Conservation (phyloP, 1,139 yeast species). For the Yamadazyma triangularis region DNA sequence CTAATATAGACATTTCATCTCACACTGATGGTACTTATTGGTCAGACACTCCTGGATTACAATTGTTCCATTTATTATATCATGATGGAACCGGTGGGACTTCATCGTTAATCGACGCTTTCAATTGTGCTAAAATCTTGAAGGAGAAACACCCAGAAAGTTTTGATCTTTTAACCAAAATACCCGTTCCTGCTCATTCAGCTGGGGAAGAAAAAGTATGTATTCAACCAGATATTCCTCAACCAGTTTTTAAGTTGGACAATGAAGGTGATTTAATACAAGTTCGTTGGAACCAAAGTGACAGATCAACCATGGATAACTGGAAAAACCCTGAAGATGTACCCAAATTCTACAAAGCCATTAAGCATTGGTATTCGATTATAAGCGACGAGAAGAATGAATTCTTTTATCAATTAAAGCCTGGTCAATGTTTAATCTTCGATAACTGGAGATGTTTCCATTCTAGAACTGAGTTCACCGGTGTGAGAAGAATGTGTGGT, state of each 20-base stretch:
- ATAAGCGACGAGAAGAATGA: conserved; percentile 52
- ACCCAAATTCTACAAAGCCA: conserved; percentile 56
- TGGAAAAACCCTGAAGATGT: conserved; percentile 54
- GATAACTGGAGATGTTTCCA: conserved; percentile 79
- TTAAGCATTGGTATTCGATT: conserved; percentile 53
- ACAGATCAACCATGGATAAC: conserved; percentile 61
- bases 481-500: conserved; percentile 72
- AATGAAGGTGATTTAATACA: conserved; percentile 53
- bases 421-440: conserved; percentile 67
- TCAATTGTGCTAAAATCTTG: conserved; percentile 54
- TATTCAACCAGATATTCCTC: conserved; percentile 58
- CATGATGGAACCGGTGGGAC: conserved; percentile 75
- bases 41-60: conserved; percentile 74
- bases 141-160: conserved; percentile 48
- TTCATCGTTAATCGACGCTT: conserved; percentile 68
- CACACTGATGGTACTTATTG: conserved; percentile 82
- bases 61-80: conserved; percentile 61
- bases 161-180: conserved; percentile 47
- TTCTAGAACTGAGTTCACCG: conserved; percentile 66
- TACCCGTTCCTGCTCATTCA: conserved; percentile 68
- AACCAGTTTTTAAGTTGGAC: conserved; percentile 60
- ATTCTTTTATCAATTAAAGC: conserved; percentile 53
- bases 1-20: conserved; percentile 60
- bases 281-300: conserved; percentile 74
- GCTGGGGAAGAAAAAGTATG: conserved; percentile 72